Conservation (phyloP, 768 basidiomycete genomes). For the Crassisporium funariophilum region DNA sequence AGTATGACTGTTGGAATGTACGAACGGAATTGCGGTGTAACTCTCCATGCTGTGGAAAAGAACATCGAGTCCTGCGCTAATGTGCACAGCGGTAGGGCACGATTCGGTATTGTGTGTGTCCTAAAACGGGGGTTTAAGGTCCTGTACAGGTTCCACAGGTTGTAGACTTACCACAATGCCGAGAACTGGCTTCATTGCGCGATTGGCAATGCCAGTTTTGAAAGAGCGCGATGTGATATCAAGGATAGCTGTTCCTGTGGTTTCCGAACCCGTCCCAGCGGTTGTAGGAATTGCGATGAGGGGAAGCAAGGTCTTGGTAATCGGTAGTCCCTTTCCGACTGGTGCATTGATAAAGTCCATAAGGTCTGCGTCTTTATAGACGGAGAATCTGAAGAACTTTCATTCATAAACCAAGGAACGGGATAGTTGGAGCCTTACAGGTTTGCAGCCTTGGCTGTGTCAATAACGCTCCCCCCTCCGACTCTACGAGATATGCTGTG, state of each 20-base stretch:
- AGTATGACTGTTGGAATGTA: conserved; percentile 5
- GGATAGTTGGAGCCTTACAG: conserved; percentile 44
- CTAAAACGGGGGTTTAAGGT: conserved; percentile 21
- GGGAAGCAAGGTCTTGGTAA: conserved; percentile 72
- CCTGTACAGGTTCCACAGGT: not conserved
- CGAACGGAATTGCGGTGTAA: conserved; percentile 90
- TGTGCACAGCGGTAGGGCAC: conserved; percentile 91
- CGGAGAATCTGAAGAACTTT: conserved; percentile 62
- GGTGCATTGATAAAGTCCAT: conserved; percentile 99
- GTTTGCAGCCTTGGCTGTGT: conserved; percentile 95
- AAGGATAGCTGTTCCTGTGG: conserved; percentile 92
- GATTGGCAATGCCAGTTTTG: conserved; percentile 95
- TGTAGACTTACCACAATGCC: conserved; percentile 63
- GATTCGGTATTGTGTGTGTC: conserved; percentile 91
- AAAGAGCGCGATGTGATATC: conserved; percentile 90
- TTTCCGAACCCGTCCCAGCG: conserved; percentile 91
- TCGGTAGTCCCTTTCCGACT: conserved; percentile 87
- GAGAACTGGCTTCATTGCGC: conserved; percentile 87
- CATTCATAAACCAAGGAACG: not conserved
- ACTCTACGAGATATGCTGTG: conserved; percentile 49
- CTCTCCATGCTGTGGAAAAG: conserved; percentile 96
- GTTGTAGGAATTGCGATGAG: conserved; percentile 81
- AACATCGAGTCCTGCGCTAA: conserved; percentile 93
- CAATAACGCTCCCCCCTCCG: conserved; percentile 94
- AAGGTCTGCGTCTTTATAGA: conserved; percentile 89